These are phyloP conservation scores for Casuarina equisetifolia DNA, from an alignment of 306 rosid species.

Conservation along the genomic window DNA sequence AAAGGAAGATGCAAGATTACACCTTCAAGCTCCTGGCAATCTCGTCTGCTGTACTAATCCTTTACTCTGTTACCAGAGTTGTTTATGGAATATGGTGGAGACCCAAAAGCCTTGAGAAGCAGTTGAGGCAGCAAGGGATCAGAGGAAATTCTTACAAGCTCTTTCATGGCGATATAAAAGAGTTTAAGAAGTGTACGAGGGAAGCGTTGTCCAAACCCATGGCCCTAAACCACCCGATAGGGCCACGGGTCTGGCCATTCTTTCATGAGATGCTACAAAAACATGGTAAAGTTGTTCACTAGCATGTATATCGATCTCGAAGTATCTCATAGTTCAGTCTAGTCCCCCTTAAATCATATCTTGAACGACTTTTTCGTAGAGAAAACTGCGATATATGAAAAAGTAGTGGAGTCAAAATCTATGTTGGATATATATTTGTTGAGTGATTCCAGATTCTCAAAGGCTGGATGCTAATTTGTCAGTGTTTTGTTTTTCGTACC, in stretches of 20 bases:
- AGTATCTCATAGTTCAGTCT: no score
- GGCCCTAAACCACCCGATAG: constrained; percentile 32
- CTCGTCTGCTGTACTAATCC: constrained; percentile 9
- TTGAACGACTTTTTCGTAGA: no score
- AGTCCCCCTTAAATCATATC: no score
- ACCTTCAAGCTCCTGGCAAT: constrained; percentile 18
- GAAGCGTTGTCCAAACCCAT: constrained; percentile 38
- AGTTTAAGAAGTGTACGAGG: constrained; percentile 22
- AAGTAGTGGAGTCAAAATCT: no score
- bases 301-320: no score
- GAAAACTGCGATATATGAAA: no score
- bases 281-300: constrained; percentile 27
- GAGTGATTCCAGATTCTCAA: no score
- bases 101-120: constrained; percentile 36
- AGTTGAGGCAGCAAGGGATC: constrained; percentile 40
- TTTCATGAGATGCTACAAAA: constrained; percentile 29
- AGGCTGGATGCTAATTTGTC: background rate
- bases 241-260: constrained; percentile 45
- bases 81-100: constrained; percentile 33
- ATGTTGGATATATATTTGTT: no score
- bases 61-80: constrained; percentile 16
- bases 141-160: constrained; percentile 40
- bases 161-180: constrained; percentile 39
- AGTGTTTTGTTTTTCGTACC: no score
- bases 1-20: constrained; percentile 25